Evolutionary conservation across 73 alveolate species (phyloP).

Genomic region (Paramecium pentaurelia): DNA sequence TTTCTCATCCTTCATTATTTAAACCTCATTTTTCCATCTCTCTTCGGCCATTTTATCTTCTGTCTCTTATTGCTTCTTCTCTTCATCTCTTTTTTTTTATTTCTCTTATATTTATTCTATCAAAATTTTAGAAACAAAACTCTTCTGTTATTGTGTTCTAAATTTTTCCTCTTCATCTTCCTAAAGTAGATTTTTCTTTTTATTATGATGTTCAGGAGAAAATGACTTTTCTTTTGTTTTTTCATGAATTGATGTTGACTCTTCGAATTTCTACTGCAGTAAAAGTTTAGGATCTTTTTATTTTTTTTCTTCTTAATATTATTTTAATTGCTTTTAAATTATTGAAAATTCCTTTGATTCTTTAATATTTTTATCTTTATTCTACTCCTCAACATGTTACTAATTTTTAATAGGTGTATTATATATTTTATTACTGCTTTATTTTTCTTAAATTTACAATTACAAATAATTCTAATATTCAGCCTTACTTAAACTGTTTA

Average conservation of each 20-base stretch:
- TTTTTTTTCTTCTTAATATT: background rate
- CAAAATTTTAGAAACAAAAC: background rate
- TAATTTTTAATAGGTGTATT: background rate
- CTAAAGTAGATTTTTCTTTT: background rate
- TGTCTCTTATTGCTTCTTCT: background rate
- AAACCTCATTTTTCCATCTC: background rate
- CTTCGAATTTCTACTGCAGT: background rate
- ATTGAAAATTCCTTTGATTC: background rate
- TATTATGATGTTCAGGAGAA: background rate
- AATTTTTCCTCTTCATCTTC: background rate
- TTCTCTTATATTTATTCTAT: background rate
- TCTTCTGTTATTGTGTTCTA: background rate
- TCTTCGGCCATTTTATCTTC: conserved; percentile 6
- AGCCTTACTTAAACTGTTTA: background rate
- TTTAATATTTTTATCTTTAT: background rate
- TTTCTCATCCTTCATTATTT: background rate
- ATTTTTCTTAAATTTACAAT: background rate
- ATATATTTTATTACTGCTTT: background rate
- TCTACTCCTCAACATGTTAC: background rate
- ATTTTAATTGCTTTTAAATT: background rate
- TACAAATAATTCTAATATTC: background rate
- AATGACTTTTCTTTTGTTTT: background rate
- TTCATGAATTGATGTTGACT: background rate
- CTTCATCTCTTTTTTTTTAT: background rate
- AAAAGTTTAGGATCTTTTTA: background rate